Base-by-base conservation (phyloP, 108 stramenopile species). In the Mediolabrus comicus region DNA sequence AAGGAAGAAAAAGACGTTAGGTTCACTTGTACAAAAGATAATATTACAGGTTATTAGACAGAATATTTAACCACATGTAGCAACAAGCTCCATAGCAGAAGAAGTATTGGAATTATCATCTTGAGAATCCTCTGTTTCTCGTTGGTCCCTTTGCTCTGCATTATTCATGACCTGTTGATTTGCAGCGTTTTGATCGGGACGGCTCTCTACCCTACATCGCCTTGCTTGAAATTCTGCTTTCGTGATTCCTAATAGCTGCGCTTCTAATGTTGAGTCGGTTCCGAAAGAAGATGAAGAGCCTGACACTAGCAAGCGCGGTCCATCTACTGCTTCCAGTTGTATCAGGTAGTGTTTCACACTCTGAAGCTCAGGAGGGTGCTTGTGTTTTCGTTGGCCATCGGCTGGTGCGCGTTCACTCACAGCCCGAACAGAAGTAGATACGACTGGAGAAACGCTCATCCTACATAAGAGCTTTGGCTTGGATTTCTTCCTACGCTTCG, bases 341-440 rank as follows among this genome's bases (percentile, higher is more conserved):
- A 88, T 88, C 26, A 84, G 74, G 57, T 72, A 88, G 64, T 88
- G 87, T 7, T 83, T 88, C 28, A 88, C 57, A 30, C 62, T 59
- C 26, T 70, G 60, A 4, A 70, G 57, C 22, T 72, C 65, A 28
- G 22, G 13, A 2, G 12, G 17, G n/a, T 22, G 69, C 10, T 69
- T 74, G 52, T 79, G 77, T 66, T 79, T 85, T 53, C 84, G 53
- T 70, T 25, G 39, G 52, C 22, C 66, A 59, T 74, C 61, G 67
- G n/a, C 74, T 61, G 10, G 77, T 51, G 19, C 59, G 54, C 4
- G 49, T 46, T 46, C 27, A 27, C 13, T 16, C 1, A 24, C 57
- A 36, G 61, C 62, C 2, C 65, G 52, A 32, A 73, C 66, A 13
- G 80, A 71, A 6, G 64, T 54, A 4, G 79, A 80, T n/a, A 86